Evolutionary conservation across 140 eudicot genomes (phyloP), one percentile per base, ranked within the genome.

Genomic region (Cichorium intybus): DNA sequence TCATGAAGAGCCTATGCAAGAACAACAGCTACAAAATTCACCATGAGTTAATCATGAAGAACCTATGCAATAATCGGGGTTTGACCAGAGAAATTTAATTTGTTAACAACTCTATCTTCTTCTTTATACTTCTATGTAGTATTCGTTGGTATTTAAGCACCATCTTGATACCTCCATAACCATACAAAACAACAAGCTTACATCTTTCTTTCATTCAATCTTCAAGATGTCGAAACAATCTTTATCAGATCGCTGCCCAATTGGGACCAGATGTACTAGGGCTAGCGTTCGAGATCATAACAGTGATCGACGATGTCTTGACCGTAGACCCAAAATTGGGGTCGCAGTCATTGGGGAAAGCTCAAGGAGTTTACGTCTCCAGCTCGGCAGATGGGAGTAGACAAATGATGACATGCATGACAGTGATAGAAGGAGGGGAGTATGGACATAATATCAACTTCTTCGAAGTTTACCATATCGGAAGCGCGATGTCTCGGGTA

Each of bases 331-430:
- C 95, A 0, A 88, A 82, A 48, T 31, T 85, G 71, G 91, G 96
- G 18, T 78, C 95, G 0, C 91, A 73, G 80, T 24, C 77, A 3
- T 41, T 92, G 5, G 96, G 98, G 7, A 87, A 75, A 63, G 98
- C 96, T 14, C 89, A 88, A 55, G 96, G 98, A 9, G 95, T 92
- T 23, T 92, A 92, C 46, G 92, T 92, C 2, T 77, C 96, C 0
- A 87, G 98, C 76, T 92, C 98, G 1, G 92, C 95, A 2, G 92
- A 85, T 53, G 96, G 98, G 14, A 68, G 81, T 27, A 81, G 87
- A 24, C 95, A 92, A 78, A 86, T 92, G 96, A 92, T 92, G 98
- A 75, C 89, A 27, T 92, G 85, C 57, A 88, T 92, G 9, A 95
- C 96, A 7, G 57, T 92, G 92, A 76, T 88, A 73, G 96, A 90